phyloP scores from a whole-genome alignment of 148 eudicot species.

The Rhododendron williamsianum region DNA sequence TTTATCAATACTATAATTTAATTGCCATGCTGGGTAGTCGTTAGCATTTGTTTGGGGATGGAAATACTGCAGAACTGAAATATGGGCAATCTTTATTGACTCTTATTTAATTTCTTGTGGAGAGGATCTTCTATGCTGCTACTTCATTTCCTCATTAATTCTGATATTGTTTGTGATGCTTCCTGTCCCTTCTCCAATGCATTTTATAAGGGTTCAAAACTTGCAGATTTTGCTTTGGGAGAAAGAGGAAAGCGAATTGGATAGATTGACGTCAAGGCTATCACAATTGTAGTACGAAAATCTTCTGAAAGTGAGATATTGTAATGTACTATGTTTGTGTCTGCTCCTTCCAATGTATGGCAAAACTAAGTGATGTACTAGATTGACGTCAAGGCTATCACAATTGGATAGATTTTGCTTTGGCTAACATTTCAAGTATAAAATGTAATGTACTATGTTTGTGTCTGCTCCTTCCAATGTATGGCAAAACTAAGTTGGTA shows the following conservation, averaged over 20 bases:
- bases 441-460: too few relatives aligned
- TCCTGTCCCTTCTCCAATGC: neutral
- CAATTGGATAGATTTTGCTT: too few relatives aligned
- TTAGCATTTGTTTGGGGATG: neutral
- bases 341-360: too few relatives aligned
- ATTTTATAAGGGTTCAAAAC: neutral
- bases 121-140: neutral
- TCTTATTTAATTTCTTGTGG: neutral
- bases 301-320: conserved; percentile 55
- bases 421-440: too few relatives aligned
- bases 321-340: neutral
- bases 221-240: conserved; percentile 69
- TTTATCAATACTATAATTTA: neutral
- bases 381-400: too few relatives aligned
- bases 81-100: neutral
- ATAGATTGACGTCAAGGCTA: conserved; percentile 59
- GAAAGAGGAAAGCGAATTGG: conserved; percentile 44
- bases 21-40: neutral
- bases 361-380: too few relatives aligned
- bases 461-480: too few relatives aligned
- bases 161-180: neutral
- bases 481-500: too few relatives aligned
- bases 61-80: neutral
- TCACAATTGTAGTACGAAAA: conserved; percentile 68
- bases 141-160: neutral